Evolutionary conservation across 2,329 filamentous ascomycete genomes (phyloP).

Genomic region (Fusarium haematococcum): DNA sequence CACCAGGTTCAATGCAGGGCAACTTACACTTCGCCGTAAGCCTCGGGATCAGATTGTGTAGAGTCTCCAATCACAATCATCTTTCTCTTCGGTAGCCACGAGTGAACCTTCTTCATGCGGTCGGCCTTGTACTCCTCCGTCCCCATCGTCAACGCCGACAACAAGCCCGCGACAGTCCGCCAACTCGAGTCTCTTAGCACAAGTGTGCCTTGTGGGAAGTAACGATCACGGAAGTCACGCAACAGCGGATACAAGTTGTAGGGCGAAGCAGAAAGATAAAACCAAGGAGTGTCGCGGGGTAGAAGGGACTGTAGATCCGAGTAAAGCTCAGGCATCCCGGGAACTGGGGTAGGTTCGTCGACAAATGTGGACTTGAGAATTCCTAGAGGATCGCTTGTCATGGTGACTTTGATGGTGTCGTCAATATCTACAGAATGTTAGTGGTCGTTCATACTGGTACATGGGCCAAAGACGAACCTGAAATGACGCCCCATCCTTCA

Average conservation of each 20-base stretch:
- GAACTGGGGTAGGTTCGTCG: conserved; percentile 75
- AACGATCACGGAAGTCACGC: conserved; percentile 74
- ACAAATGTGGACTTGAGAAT: conserved; percentile 88
- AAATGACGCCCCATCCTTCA: conserved; percentile 87
- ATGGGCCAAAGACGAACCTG: conserved; percentile 59
- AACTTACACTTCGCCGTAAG: conserved; percentile 82
- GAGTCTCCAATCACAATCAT: conserved; percentile 91
- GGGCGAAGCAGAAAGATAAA: conserved; percentile 93
- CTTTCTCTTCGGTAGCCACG: conserved; percentile 81
- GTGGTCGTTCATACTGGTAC: neutral
- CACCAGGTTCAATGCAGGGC: neutral
- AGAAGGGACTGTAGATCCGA: conserved; percentile 68
- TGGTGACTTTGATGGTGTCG: conserved; percentile 93
- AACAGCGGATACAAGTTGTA: conserved; percentile 96
- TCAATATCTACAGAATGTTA: conserved; percentile 75
- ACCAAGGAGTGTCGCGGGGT: conserved; percentile 77
- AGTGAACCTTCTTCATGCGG: conserved; percentile 80
- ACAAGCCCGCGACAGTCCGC: conserved; percentile 84
- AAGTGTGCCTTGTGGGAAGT: conserved; percentile 83
- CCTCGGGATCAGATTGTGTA: conserved; percentile 91
- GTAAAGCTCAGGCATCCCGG: conserved; percentile 90
- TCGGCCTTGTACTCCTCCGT: conserved; percentile 89
- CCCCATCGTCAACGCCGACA: conserved; percentile 81
- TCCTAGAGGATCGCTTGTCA: conserved; percentile 82
- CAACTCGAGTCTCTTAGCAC: conserved; percentile 87